Base-by-base conservation (phyloP, 345 rosid genomes). In the Fremontodendron californicum region DNA sequence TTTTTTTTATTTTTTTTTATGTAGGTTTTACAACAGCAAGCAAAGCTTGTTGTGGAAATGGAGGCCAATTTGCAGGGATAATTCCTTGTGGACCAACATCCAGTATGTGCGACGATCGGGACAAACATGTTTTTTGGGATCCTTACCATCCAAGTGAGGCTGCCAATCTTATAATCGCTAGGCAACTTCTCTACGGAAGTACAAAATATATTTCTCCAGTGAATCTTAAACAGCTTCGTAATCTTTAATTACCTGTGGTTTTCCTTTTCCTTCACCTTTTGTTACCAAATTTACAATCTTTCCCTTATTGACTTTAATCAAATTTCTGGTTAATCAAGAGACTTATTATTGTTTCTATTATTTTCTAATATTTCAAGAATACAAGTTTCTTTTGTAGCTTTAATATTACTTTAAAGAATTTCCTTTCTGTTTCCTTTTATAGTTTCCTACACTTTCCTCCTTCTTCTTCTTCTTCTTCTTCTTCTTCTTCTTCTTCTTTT, bases 71-170 rank as follows among this genome's bases (percentile, higher is more conserved):
- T 48, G 95, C 94, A 2, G 98, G 99, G 78, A 90, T 92, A 87
- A 82, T 92, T 71, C 97, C 99, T 27, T 93, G 98, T 63, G 99
- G 96, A 43, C 97, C 94, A 9, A 86, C 88, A 0, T 93, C 96
- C 16, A 90, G 79, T 45, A 71, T 93, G 77, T 92, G 97, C 78
- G 5, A 74, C 3, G 92, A 93, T 54, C 88, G 93, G 62, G 73
- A 87, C 27, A 92, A 89, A 77, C 90, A 90, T 80, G 96, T 93
- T 15, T 93, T 95, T 58, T 93, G 97, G 98, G 96, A 95, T 80
- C 89, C 97, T 48, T 93, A 90, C 81, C 96, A 93, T 80, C 98
- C 93, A 42, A 92, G 91, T 16, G 97, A 95, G 76, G 96, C 97
- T 19, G 90, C 98, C 45, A 93, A 90, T 74, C 58, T 91, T 45